phyloP scores from a whole-genome alignment of 2,329 filamentous ascomycete genomes.

The Aspergillus sp. region DNA sequence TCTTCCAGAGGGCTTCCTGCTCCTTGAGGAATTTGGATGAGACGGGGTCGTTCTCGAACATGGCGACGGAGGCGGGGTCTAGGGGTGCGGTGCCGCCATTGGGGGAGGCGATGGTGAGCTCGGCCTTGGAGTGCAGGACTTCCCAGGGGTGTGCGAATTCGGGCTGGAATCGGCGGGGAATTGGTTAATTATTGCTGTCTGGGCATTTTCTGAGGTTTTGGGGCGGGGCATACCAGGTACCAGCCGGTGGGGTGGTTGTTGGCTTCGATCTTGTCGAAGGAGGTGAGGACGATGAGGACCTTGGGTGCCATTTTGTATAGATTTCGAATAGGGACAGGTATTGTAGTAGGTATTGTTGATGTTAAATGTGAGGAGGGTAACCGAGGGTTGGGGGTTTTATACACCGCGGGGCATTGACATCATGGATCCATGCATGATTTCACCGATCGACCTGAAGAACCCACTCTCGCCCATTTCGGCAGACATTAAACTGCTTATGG shows the following conservation, averaged over 20 bases:
- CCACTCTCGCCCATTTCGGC: too few relatives aligned
- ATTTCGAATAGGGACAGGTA: too few relatives aligned
- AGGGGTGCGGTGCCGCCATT: slow-evolving; percentile 62
- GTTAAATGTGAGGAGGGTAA: background rate
- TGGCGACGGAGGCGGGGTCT: slow-evolving; percentile 58
- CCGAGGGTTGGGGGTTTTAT: background rate
- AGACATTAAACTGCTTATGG: too few relatives aligned
- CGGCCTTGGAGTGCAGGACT: slow-evolving; percentile 54
- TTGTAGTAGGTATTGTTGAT: background rate
- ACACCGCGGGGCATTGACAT: background rate
- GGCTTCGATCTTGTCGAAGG: slow-evolving; percentile 50
- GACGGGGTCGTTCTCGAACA: slow-evolving; percentile 55
- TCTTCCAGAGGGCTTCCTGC: slow-evolving; percentile 62
- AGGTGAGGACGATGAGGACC: slow-evolving; percentile 71
- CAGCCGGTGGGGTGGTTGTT: slow-evolving; percentile 61
- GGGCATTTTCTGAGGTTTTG: too few relatives aligned
- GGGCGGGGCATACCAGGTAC: slow-evolving; percentile 57
- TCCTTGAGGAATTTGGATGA: slow-evolving; percentile 56
- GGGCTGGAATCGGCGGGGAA: slow-evolving; percentile 28
- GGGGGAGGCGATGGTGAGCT: slow-evolving; percentile 62
- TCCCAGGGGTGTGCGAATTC: slow-evolving; percentile 67
- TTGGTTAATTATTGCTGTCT: background rate
- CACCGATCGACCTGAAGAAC: background rate
- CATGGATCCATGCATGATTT: background rate
- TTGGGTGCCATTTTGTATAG: slow-evolving; percentile 47